These are phyloP conservation scores for Psilocybe tampanensis DNA, from an alignment of 768 basidiomycete species.

Conservation along the genomic window DNA sequence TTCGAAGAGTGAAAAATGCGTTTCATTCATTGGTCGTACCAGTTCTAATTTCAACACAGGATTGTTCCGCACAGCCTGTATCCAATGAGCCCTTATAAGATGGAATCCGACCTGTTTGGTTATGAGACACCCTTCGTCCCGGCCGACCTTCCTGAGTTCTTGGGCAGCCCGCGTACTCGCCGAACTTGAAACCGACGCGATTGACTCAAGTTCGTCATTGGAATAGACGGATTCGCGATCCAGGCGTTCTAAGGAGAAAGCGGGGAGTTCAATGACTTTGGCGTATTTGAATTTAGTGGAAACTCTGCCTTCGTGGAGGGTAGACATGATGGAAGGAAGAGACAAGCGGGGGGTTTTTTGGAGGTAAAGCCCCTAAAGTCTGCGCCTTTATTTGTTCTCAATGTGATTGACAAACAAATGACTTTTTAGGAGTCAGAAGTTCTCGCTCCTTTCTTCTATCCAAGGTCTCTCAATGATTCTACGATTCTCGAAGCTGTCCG, in stretches of 20 bases:
- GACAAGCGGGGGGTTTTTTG: too few species aligned
- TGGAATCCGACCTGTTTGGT: slow-evolving; percentile 5
- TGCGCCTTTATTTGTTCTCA: too few species aligned
- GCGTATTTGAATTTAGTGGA: slow-evolving; percentile 1
- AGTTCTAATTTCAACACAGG: not conserved
- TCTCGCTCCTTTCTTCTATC: too few species aligned
- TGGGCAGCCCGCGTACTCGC: not conserved
- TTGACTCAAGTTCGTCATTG: not conserved
- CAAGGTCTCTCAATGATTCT: too few species aligned
- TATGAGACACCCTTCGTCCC: slow-evolving; percentile 8
- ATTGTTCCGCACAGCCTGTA: slow-evolving; percentile 11
- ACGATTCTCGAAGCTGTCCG: too few species aligned
- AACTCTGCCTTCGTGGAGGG: slow-evolving; percentile 1
- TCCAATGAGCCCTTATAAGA: slow-evolving; percentile 8
- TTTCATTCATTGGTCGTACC: not conserved
- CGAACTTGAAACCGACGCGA: not conserved
- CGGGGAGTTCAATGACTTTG: not conserved
- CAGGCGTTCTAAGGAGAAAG: not conserved
- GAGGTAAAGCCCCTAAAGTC: too few species aligned
- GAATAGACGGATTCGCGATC: not conserved
- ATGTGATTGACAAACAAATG: too few species aligned
- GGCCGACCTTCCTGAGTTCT: slow-evolving; percentile 4
- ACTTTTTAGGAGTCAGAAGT: too few species aligned
- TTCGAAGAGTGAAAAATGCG: not conserved
- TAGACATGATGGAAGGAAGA: slow-evolving; percentile 8